Evolutionary conservation across 2,329 filamentous ascomycete species (phyloP).

Genomic region (Ophiostoma sp.): DNA sequence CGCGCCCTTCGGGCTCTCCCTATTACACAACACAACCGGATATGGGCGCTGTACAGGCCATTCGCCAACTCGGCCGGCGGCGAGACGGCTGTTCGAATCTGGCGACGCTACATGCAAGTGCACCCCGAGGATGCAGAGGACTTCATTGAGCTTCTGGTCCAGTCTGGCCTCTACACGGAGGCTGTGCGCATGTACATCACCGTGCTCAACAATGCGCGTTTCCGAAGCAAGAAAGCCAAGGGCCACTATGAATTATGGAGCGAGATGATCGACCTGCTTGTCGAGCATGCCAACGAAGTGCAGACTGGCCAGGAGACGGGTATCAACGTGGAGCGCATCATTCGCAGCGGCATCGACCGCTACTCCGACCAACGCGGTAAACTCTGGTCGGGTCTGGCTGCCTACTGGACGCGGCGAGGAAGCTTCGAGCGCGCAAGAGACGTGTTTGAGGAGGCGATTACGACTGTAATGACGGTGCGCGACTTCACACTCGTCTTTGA

Average conservation of each 20-base stretch:
- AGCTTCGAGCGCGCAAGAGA: conserved; percentile 91
- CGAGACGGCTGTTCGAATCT: conserved; percentile 85
- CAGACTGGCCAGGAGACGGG: conserved; percentile 73
- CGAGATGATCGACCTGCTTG: conserved; percentile 92
- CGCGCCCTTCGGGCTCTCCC: conserved; percentile 85
- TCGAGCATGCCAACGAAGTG: conserved; percentile 82
- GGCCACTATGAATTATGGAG: conserved; percentile 96
- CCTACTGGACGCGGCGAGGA: conserved; percentile 91
- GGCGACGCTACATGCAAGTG: conserved; percentile 93
- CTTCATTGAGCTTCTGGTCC: conserved; percentile 81
- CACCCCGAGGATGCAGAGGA: conserved; percentile 94
- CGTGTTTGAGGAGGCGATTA: conserved; percentile 92
- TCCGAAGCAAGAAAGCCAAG: conserved; percentile 88
- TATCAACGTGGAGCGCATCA: conserved; percentile 86
- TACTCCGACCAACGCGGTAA: conserved; percentile 94
- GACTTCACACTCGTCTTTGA: conserved; percentile 97
- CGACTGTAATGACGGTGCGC: conserved; percentile 95
- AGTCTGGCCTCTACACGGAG: conserved; percentile 80
- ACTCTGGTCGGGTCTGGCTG: conserved; percentile 88
- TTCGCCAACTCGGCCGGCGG: conserved; percentile 90
- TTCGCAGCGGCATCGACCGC: conserved; percentile 81
- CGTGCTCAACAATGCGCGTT: conserved; percentile 82
- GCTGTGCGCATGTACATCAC: conserved; percentile 88
- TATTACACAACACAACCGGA: conserved; percentile 88
- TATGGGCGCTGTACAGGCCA: conserved; percentile 85